These are phyloP conservation scores for Jacaranda mimosifolia DNA, from an alignment of 257 asterid genomes.

Conservation along the genomic window DNA sequence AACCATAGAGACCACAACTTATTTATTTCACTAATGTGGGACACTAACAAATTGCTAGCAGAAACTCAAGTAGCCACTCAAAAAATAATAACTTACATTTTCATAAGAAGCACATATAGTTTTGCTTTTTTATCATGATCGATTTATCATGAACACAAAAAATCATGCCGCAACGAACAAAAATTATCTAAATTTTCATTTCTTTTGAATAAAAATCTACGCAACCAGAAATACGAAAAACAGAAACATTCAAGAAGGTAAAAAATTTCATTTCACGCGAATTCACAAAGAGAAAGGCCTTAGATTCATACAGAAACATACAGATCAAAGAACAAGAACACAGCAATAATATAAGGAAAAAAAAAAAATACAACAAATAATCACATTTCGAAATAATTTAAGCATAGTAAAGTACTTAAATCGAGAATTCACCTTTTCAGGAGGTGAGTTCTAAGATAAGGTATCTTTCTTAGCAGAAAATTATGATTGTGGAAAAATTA, in stretches of 20 bases:
- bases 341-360: neutral
- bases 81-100: neutral
- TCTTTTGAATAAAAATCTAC: neutral
- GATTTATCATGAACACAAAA: neutral
- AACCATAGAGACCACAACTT: no score
- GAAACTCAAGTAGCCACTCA: neutral
- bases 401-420: neutral
- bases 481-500: slow-evolving; percentile 24
- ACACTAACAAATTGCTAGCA: no score
- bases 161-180: neutral
- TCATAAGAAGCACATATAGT: neutral
- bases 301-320: slow-evolving; percentile 25
- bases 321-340: slow-evolving; percentile 7
- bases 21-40: no score
- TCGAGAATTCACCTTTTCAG: slow-evolving; percentile 20
- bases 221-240: neutral
- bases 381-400: slow-evolving; percentile 8
- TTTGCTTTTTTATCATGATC: neutral
- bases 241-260: neutral
- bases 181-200: neutral
- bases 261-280: neutral
- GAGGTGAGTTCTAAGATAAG: slow-evolving; percentile 1
- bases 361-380: neutral
- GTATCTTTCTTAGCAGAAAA: slow-evolving; percentile 16
- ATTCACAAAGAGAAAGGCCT: slow-evolving; percentile 12